A percentile compares a stretch with the other conserved stretches of the same genome.
These are phyloP conservation scores for Tylopilus intermedius DNA, from an alignment of 768 basidiomycete species.

Conservation along the genomic window DNA sequence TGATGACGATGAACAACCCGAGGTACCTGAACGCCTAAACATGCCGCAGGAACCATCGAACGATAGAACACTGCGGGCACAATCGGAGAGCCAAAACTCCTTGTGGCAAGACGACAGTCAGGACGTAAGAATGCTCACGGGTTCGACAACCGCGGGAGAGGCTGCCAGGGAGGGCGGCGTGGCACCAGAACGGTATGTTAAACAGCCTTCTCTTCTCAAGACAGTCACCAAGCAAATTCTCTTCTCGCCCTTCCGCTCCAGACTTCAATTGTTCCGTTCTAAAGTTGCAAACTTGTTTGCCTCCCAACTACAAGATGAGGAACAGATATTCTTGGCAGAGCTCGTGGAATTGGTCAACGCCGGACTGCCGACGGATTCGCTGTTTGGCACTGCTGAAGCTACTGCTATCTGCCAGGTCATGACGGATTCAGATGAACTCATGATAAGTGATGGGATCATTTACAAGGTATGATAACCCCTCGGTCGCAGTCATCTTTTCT, in stretches of 20 bases:
- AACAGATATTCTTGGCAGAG: slow-evolving; percentile 66
- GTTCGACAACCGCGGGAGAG: slow-evolving; percentile 35
- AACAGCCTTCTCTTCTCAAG: slow-evolving; percentile 1
- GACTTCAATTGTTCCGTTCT: slow-evolving; percentile 75
- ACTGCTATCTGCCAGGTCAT: slow-evolving; percentile 66
- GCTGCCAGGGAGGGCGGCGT: slow-evolving; percentile 41
- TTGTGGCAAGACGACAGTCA: slow-evolving; percentile 66
- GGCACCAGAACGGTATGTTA: slow-evolving; percentile 54
- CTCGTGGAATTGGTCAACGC: slow-evolving; percentile 74
- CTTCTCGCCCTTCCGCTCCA: slow-evolving; percentile 26
- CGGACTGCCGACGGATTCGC: slow-evolving; percentile 57
- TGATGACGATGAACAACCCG: slow-evolving; percentile 38
- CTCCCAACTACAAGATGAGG: slow-evolving; percentile 65
- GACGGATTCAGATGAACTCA: slow-evolving; percentile 68
- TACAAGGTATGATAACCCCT: slow-evolving; percentile 62
- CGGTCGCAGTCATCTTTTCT: background rate
- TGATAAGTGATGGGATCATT: slow-evolving; percentile 82
- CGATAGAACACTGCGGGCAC: slow-evolving; percentile 22
- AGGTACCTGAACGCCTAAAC: slow-evolving; percentile 44
- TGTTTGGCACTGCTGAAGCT: slow-evolving; percentile 83
- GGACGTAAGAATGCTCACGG: slow-evolving; percentile 58
- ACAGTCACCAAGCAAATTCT: background rate
- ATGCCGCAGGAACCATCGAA: slow-evolving; percentile 36
- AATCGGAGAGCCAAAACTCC: slow-evolving; percentile 43
- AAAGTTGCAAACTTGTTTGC: slow-evolving; percentile 71